phyloP scores from a whole-genome alignment of 352 stramenopile genomes.

The Blastocystis sp. region DNA sequence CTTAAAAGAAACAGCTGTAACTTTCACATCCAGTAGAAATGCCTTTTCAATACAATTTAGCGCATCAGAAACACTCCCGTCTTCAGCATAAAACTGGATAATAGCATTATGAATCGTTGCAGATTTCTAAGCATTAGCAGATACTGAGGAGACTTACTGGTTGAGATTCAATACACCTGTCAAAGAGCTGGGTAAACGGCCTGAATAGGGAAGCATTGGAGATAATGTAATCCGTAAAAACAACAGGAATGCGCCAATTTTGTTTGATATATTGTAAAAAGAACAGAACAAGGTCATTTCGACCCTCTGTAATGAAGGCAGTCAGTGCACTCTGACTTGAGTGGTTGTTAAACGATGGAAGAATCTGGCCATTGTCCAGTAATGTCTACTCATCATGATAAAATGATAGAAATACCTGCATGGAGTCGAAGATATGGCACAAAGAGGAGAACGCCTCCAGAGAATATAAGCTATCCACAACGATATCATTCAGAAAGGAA shows the following conservation, averaged over 20 bases:
- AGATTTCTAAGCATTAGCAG: conserved; percentile 21
- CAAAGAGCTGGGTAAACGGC: not conserved
- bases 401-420: not conserved
- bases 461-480: conserved; percentile 45
- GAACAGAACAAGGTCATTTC: conserved; percentile 31
- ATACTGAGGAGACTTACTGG: not conserved
- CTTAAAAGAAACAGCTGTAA: conserved; percentile 33
- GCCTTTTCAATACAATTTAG: not conserved
- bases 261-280: conserved; percentile 58
- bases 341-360: conserved; percentile 62
- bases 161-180: conserved; percentile 35
- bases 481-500: conserved; percentile 54
- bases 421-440: conserved; percentile 25
- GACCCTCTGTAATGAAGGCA: conserved; percentile 24
- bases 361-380: not conserved
- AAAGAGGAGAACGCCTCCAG: conserved; percentile 21
- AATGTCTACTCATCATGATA: not conserved
- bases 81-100: conserved; percentile 45
- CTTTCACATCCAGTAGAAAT: not conserved
- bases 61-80: not conserved
- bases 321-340: conserved; percentile 28
- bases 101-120: conserved; percentile 39
- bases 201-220: conserved; percentile 9
- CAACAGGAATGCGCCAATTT: conserved; percentile 40
- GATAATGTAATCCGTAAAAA: conserved; percentile 36